Conservation (phyloP, 495 filamentous ascomycete genomes). For the Penicillium pulvis region DNA sequence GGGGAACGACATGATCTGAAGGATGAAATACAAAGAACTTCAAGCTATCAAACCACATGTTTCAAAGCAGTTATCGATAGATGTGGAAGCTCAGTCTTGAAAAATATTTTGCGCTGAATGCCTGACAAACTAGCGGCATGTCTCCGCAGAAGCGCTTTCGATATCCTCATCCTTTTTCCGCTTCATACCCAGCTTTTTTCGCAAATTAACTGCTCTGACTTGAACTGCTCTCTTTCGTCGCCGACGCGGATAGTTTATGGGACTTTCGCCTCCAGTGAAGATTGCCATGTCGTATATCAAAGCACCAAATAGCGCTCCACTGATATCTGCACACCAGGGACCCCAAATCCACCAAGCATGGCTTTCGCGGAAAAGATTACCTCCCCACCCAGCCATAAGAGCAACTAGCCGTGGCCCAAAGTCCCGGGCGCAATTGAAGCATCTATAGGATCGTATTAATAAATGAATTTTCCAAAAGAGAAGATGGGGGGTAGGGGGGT, state of each 20-base stretch:
- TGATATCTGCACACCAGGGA: constrained; percentile 26
- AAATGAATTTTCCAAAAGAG: neutral
- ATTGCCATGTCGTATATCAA: constrained; percentile 25
- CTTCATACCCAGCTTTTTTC: constrained; percentile 15
- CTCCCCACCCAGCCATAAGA: constrained; percentile 28
- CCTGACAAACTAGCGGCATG: constrained; percentile 1
- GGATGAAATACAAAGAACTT: no score
- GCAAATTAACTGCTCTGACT: constrained; percentile 17
- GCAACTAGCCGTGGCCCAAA: constrained; percentile 28
- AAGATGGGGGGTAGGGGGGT: neutral
- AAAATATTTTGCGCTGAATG: neutral
- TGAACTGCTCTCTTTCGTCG: constrained; percentile 18
- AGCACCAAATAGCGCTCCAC: constrained; percentile 18
- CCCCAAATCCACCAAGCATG: constrained; percentile 31
- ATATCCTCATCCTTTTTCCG: neutral
- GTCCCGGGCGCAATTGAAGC: constrained; percentile 25
- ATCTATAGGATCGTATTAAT: constrained; percentile 10
- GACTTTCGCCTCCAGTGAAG: constrained; percentile 29
- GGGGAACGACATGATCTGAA: no score
- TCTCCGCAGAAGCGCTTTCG: constrained; percentile 3
- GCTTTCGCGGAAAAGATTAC: constrained; percentile 6
- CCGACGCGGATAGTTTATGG: constrained; percentile 24
- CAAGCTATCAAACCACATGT: neutral
- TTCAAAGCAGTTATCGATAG: neutral
- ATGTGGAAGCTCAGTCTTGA: neutral